Conservation (phyloP, 192 early-diverging fungal species). For the Coemansia sp. region DNA sequence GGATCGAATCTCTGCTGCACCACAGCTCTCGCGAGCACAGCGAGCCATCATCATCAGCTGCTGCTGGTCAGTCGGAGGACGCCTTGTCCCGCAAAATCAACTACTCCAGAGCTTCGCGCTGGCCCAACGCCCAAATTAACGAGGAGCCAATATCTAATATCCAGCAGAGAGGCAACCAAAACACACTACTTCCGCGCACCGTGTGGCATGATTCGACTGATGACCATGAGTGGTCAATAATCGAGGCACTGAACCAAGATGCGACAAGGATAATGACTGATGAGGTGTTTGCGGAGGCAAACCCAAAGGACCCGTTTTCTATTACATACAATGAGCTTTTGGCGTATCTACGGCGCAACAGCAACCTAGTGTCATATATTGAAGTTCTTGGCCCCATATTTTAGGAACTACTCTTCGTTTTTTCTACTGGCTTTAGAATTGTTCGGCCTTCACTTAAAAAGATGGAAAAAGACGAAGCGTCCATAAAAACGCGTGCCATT, state of each 20-base stretch:
- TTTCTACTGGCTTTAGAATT: background rate
- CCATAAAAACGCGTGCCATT: background rate
- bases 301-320: conserved; percentile 60
- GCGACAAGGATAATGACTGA: conserved; percentile 95
- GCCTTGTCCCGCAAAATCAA: background rate
- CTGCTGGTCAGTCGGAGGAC: background rate
- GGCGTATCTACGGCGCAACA: conserved; percentile 75
- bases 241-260: conserved; percentile 91
- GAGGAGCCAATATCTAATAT: conserved; percentile 2
- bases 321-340: conserved; percentile 82
- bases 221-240: conserved; percentile 78
- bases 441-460: too few species aligned
- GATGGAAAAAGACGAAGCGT: background rate
- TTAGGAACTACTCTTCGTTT: conserved; percentile 30
- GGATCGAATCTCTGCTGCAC: conserved; percentile 11
- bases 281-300: conserved; percentile 72
- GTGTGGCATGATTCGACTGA: conserved; percentile 51
- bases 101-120: background rate
- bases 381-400: conserved; percentile 89
- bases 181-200: conserved; percentile 23
- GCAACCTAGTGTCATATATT: conserved; percentile 84
- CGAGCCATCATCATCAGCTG: background rate
- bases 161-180: conserved; percentile 1
- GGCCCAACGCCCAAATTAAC: background rate
- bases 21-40: conserved; percentile 14